Evolutionary conservation across 768 basidiomycete species (phyloP), one percentile per base, ranked within the genome.

Genomic region (Rhizopogon vulgaris): DNA sequence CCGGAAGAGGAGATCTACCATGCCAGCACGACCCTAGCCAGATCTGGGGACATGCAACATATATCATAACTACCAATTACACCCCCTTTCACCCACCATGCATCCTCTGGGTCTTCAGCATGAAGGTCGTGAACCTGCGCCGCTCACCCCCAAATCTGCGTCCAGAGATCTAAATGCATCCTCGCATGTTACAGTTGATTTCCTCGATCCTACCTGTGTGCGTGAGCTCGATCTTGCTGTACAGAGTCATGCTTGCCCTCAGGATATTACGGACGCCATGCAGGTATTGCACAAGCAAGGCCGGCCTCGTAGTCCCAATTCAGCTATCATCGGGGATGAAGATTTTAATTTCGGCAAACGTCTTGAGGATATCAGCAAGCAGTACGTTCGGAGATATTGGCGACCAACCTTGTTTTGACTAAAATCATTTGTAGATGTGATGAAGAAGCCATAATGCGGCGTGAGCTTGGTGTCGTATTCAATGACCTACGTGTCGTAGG

Each of bases 401-500:
- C 15, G 46, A 3, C 12, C 24, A n/a, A 1, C 3, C 3, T 2
- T 22, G 1, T 3, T 9, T 12, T 37, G 18, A 22, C 7, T 0
- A 2, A 45, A 45, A 18, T 14, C 6, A 9, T 14, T 12, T 4
- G 6, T 25, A 78, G 77, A 52, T 54, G 62, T 6, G 63, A 64
- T 11, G 61, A 68, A 30, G 61, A 67, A 2, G 66, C 63, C 12
- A 59, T 71, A 36, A 66, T 63, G 47, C 38, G 27, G 1, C 71
- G 79, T 10, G 69, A 74, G 43, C 70, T 83, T 6, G 80, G 80
- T 5, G 73, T 82, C 22, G 61, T 71, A 47, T 82, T 83, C 49
- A 59, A 72, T 55, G 68, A 82, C 52, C 74, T 83, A 4, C 69
- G 69, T 15, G 82, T 83, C 34, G 67, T 78, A 3, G 82, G 80